Evolutionary conservation across 2,329 filamentous ascomycete species (phyloP).

Genomic region (Phaeosphaeriaceae sp.): DNA sequence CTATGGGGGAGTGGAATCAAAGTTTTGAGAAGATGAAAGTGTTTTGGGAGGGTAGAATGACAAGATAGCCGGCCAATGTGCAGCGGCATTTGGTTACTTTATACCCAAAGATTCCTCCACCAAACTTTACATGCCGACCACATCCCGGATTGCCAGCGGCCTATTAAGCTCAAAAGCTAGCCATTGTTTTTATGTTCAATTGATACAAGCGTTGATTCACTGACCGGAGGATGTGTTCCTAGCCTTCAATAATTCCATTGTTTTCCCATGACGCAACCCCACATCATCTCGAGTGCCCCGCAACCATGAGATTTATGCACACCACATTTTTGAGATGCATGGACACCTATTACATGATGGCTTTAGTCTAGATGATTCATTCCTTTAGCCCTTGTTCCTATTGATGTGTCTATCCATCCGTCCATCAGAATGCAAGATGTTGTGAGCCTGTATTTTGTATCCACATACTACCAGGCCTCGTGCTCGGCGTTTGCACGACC

Average conservation of each 20-base stretch:
- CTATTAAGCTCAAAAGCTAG: neutral
- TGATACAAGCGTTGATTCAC: too few species aligned
- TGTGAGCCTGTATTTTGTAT: too few species aligned
- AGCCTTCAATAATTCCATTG: too few species aligned
- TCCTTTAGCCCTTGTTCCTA: too few species aligned
- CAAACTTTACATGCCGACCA: neutral
- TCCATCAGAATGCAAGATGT: too few species aligned
- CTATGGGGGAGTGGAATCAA: neutral
- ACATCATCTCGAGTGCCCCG: slow-evolving; percentile 6
- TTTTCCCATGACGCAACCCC: slow-evolving; percentile 31
- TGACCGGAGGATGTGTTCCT: too few species aligned
- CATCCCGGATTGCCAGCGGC: too few species aligned
- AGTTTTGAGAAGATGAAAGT: neutral
- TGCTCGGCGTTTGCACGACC: slow-evolving; percentile 11
- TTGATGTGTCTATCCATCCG: too few species aligned
- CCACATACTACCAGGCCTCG: too few species aligned
- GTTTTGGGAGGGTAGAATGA: neutral
- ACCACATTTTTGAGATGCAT: neutral
- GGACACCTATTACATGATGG: too few species aligned
- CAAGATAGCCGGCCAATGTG: slow-evolving; percentile 1
- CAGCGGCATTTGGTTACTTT: slow-evolving; percentile 25
- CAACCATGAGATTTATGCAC: neutral
- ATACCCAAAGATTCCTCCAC: slow-evolving; percentile 13
- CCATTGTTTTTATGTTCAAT: too few species aligned
- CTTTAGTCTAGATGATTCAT: too few species aligned